Base-by-base conservation (phyloP, 208 protist genomes). In the Phytomonas francai region DNA sequence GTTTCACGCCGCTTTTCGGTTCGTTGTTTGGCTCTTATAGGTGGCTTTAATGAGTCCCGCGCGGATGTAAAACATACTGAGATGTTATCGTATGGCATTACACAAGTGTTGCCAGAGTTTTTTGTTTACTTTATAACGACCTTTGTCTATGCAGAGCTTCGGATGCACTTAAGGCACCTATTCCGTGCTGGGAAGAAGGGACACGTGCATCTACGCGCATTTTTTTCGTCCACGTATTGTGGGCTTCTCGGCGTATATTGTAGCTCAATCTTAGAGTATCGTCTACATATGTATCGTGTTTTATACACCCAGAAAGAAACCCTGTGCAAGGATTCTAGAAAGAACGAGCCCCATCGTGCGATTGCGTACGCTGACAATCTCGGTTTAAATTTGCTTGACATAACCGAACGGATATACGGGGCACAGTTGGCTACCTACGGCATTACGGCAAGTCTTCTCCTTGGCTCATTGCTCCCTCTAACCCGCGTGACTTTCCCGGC, bases 1-100 rank as follows among this genome's bases (percentile, higher is more conserved):
- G 76, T 90, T 29, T 92, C 91, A 45, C 93, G 91, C 85, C 88
- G 91, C 58, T 93, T 92, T 70, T 90, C 91, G 16, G 87, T 96
- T n/a, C 84, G 91, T 39, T 89, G 84, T 70, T 85, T 96, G 85
- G 81, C 87, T 34, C 66, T 96, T 0, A 81, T 87, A n/a, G 91
- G 91, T 27, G 88, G 88, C 58, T 92, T 82, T 72, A 94, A 94
- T 72, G 88, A 94, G 73, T 85, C 92, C 65, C 76, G 88, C 1
- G 76, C 77, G 33, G 88, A 93, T 54, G 91, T 96, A n/a, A 80
- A 93, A 77, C 86, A 85, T 66, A 96, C 91, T 16, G 86, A 94
- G 76, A 74, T 78, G 39, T 68, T 93, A 11, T 89, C 81, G 19
- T 79, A 83, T 11, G 61, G 73, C 12, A 81, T 91, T n/a, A 87